These are phyloP conservation scores for Yamadazyma trypodendri DNA, from an alignment of 1,139 yeast genomes.

Conservation along the genomic window DNA sequence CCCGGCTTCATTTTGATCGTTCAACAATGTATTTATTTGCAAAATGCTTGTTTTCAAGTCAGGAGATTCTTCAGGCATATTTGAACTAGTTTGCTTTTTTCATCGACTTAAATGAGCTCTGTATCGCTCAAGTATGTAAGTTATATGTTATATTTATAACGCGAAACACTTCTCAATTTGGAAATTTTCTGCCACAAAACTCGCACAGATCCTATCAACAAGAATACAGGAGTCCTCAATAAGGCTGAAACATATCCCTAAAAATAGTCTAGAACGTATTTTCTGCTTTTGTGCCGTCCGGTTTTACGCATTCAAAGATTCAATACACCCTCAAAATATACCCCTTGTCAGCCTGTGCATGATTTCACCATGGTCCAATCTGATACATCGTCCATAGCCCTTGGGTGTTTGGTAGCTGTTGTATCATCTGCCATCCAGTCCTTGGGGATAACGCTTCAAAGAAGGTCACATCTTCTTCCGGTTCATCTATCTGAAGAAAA, in stretches of 20 bases:
- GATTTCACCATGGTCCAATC: slow-evolving; percentile 1
- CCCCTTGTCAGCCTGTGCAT: neutral
- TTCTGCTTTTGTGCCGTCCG: no score
- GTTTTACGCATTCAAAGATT: no score
- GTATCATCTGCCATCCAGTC: slow-evolving; percentile 81
- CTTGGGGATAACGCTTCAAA: slow-evolving; percentile 77
- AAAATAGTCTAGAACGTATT: no score
- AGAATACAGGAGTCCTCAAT: neutral
- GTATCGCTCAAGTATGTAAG: no score
- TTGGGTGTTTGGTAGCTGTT: slow-evolving; percentile 76
- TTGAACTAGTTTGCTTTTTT: no score
- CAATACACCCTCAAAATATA: no score
- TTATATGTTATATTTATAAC: neutral
- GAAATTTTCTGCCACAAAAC: neutral
- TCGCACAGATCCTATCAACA: slow-evolving; percentile 1
- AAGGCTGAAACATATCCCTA: neutral
- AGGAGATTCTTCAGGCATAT: neutral
- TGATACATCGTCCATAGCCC: slow-evolving; percentile 24
- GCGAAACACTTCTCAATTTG: neutral
- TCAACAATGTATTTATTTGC: slow-evolving; percentile 52
- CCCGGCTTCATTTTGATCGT: slow-evolving; percentile 72
- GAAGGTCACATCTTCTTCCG: slow-evolving; percentile 67
- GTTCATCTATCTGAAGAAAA: slow-evolving; percentile 16
- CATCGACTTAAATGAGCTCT: no score
- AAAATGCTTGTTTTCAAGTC: slow-evolving; percentile 4